Percentiles rank a stretch among this genome's conserved stretches.
Conservation (phyloP, 2,329 filamentous ascomycete genomes). For the Aspergillus chevalieri region DNA sequence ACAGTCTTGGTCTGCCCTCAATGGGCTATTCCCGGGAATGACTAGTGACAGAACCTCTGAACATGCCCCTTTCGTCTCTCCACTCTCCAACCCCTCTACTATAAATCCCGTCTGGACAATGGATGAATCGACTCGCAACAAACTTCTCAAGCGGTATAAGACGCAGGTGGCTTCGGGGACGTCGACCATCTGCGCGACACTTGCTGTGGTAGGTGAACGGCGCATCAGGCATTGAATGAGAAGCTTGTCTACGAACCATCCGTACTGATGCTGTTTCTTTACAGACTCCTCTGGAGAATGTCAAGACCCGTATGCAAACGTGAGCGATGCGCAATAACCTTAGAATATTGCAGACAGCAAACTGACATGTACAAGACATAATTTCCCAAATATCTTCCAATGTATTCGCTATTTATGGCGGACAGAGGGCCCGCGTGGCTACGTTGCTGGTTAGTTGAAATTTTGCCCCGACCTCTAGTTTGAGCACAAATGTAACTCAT, state of each 20-base stretch:
- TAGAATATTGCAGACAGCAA: background rate
- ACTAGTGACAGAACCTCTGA: slow-evolving; percentile 33
- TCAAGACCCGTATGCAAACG: slow-evolving; percentile 48
- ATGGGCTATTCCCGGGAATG: slow-evolving; percentile 32
- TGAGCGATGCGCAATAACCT: slow-evolving; percentile 20
- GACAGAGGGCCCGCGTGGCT: slow-evolving; percentile 43
- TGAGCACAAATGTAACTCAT: background rate
- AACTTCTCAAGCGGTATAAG: slow-evolving; percentile 41
- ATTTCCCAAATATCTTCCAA: slow-evolving; percentile 39
- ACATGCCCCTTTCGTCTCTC: slow-evolving; percentile 34
- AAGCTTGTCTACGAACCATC: background rate
- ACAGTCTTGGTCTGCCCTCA: slow-evolving; percentile 10
- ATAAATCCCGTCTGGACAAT: slow-evolving; percentile 28
- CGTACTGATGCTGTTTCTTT: background rate
- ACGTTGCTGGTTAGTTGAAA: slow-evolving; percentile 37
- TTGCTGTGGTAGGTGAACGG: slow-evolving; percentile 38
- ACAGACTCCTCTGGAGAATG: slow-evolving; percentile 43
- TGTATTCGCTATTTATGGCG: slow-evolving; percentile 42
- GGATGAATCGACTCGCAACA: slow-evolving; percentile 37
- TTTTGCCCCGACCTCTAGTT: background rate
- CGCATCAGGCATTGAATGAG: background rate
- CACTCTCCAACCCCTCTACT: slow-evolving; percentile 27
- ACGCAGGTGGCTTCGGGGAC: slow-evolving; percentile 42
- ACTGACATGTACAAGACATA: slow-evolving; percentile 28
- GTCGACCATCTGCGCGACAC: slow-evolving; percentile 40